A percentile compares a stretch with the other conserved stretches of the same genome.
Conservation (phyloP, 78 protist genomes). For the Dictyostelium brefeldianum region DNA sequence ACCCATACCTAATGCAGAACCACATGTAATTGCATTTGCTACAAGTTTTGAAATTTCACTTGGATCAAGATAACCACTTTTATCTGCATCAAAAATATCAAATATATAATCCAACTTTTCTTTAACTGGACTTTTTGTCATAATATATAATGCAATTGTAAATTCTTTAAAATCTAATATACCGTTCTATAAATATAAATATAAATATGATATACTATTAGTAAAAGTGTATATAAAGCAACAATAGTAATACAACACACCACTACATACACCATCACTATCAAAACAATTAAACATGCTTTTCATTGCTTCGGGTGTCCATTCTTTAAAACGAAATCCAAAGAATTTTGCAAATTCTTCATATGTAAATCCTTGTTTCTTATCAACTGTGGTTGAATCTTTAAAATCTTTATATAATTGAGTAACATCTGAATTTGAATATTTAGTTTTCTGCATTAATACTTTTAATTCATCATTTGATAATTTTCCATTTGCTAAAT, state of each 20-base stretch:
- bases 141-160: constrained; percentile 7
- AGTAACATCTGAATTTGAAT: background rate
- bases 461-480: background rate
- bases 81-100: constrained; percentile 34
- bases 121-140: constrained; percentile 22
- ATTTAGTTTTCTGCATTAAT: background rate
- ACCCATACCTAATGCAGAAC: background rate
- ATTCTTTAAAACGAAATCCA: background rate
- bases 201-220: too few relatives aligned
- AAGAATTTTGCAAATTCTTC: constrained; percentile 15
- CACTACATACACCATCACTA: constrained; percentile 17
- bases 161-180: constrained; percentile 13
- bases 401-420: background rate
- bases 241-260: too few relatives aligned
- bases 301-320: constrained; percentile 6
- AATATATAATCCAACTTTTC: constrained; percentile 9
- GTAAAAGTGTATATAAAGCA: too few relatives aligned
- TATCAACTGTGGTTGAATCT: background rate
- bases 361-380: background rate
- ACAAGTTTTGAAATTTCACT: constrained; percentile 12
- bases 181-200: constrained; percentile 8
- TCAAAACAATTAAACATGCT: constrained; percentile 10
- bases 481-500: background rate
- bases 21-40: background rate
- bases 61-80: background rate